Evolutionary conservation across 306 rosid genomes (phyloP), one percentile per base, ranked within the genome.

Genomic region (Gillenia trifoliata): DNA sequence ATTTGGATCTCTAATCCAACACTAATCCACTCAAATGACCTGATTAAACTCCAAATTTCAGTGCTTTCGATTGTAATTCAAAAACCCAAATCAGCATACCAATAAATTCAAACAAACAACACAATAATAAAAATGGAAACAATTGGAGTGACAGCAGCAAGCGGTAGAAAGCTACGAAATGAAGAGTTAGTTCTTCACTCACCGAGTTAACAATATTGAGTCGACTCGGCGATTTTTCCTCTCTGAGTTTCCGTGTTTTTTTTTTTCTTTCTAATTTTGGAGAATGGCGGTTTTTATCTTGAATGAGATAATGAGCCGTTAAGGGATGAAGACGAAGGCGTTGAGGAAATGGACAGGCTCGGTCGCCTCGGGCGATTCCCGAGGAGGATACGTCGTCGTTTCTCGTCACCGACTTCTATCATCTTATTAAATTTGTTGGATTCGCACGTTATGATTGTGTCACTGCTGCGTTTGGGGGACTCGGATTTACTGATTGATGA

Each of bases 311-410:
- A 20, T 1, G 60, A 1, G 31, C 7, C 64, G 64, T 12, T 57
- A 12, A 23, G 64, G 43, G 54, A 31, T 41, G 33, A 23, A 16
- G 68, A 16, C 1, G 11, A 61, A 59, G 68, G 36, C 36, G 50
- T 3, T 26, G 56, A 26, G 16, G 40, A 41, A 36, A 38, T 3
- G 45, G 57, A 34, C 25, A 19, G 34, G 12, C 22, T 23, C 3
- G 56, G 78, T 52, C 61, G 28, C 5, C 1, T 52, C 1, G 62
- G 72, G 54, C 56, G 25, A 38, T 61, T 61, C 29, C 75, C 72
- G 52, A 74, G 66, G 73, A 16, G 16, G 66, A 65, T 65, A 71
- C 66, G 80, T 23, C 77, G 66, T 22, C 74, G 50, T 71, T 3
- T 16, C 12, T 4, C 11, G n/a, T 8, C 33, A 15, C 20, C 61